These are phyloP conservation scores for Mimosa pudica DNA, from an alignment of 306 rosid species.

Conservation along the genomic window DNA sequence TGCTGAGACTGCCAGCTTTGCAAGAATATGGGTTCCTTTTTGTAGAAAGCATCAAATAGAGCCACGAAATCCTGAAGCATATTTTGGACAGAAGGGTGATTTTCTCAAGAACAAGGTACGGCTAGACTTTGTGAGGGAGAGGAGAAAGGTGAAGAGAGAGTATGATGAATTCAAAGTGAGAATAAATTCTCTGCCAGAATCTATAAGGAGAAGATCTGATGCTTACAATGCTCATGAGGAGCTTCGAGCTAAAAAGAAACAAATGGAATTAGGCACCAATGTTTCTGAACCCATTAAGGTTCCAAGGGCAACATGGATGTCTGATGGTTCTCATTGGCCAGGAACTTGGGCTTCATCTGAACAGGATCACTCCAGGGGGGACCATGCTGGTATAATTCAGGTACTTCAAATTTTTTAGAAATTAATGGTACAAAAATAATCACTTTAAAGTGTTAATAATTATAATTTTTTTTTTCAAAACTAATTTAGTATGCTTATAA, in stretches of 20 bases:
- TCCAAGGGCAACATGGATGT: conserved; percentile 87
- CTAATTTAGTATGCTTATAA: no score
- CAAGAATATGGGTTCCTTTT: conserved; percentile 82
- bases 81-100: conserved; percentile 81
- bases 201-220: conserved; percentile 81
- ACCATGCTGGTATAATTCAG: conserved; percentile 89
- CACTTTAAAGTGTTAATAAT: no score
- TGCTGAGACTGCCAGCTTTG: conserved; percentile 85
- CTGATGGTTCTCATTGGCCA: conserved; percentile 92
- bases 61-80: conserved; percentile 84
- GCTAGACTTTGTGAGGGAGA: conserved; percentile 83
- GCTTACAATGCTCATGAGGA: conserved; percentile 92
- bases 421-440: no score
- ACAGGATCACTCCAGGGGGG: conserved; percentile 78
- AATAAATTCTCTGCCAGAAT: conserved; percentile 77
- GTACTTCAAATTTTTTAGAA: conserved; percentile 32
- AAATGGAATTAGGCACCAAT: conserved; percentile 59
- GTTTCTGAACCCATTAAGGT: conserved; percentile 58
- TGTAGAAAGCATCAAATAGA: conserved; percentile 73
- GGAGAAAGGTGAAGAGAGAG: conserved; percentile 81
- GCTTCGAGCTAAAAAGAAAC: conserved; percentile 75
- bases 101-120: conserved; percentile 81
- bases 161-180: conserved; percentile 88
- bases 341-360: conserved; percentile 85
- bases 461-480: no score